Conservation (phyloP, 2,329 filamentous ascomycete species). For the Trichoderma pleuroti region DNA sequence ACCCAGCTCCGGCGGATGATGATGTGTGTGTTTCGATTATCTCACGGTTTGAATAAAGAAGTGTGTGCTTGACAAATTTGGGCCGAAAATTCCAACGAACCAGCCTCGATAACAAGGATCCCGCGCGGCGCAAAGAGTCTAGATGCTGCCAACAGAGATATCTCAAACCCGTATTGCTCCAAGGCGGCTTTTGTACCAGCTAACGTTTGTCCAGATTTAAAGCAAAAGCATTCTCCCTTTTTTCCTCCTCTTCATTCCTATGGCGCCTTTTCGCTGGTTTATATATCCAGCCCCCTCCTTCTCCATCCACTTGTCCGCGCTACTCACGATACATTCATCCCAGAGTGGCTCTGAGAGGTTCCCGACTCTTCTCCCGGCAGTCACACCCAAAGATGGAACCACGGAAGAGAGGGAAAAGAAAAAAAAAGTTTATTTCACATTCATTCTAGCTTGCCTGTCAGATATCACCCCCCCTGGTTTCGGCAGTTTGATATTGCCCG, state of each 20-base stretch:
- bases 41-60: not conserved
- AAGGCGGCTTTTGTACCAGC: not conserved
- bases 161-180: not conserved
- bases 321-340: conserved; percentile 2
- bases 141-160: not conserved
- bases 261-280: not conserved
- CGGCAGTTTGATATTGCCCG: not conserved
- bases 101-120: not conserved
- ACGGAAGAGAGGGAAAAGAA: not conserved
- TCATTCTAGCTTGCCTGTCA: not conserved
- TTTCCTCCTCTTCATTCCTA: not conserved
- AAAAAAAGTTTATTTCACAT: not conserved
- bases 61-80: not conserved
- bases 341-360: not conserved
- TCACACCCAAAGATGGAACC: conserved; percentile 1
- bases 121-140: not conserved
- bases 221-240: not conserved
- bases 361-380: not conserved
- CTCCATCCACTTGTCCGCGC: not conserved
- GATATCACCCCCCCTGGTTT: not conserved
- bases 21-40: not conserved
- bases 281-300: not conserved
- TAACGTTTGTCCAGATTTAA: not conserved
- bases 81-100: not conserved
- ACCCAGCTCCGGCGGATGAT: not conserved